Percentiles rank a stretch among this genome's conserved stretches.
phyloP scores from a whole-genome alignment of 768 basidiomycete genomes.

The Termitomyces sp. region DNA sequence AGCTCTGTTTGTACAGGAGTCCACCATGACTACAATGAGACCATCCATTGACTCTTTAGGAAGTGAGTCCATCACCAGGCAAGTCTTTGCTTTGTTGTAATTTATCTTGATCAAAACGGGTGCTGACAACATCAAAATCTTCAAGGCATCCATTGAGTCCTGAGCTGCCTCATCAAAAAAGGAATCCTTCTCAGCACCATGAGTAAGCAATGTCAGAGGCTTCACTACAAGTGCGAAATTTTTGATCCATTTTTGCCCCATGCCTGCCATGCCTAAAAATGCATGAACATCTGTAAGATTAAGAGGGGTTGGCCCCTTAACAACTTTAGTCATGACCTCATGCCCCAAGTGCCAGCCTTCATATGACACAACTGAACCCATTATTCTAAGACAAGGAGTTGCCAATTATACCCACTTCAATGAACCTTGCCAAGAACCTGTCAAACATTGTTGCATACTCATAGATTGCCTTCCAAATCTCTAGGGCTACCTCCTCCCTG shows the following conservation, averaged over 20 bases:
- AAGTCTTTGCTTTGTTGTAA: neutral
- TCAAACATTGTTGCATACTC: neutral
- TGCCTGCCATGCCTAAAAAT: neutral
- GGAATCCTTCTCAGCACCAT: neutral
- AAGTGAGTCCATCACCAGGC: fast-evolving
- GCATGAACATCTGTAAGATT: neutral
- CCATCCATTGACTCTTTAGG: neutral
- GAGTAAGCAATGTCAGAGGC: neutral
- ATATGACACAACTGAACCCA: neutral
- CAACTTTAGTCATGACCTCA: neutral
- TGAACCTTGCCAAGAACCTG: neutral
- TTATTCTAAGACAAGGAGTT: too few relatives aligned
- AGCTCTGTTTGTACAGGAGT: neutral
- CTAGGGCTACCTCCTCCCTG: neutral
- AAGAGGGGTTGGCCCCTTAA: neutral
- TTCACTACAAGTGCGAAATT: neutral
- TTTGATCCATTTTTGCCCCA: neutral
- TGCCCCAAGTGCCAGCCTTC: neutral
- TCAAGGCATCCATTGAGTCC: neutral
- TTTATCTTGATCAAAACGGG: neutral
- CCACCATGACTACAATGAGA: neutral
- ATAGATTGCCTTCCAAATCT: neutral
- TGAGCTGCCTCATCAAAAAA: neutral
- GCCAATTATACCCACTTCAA: too few relatives aligned
- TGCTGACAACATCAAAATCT: neutral